Base-by-base conservation (phyloP, 202 grass and related monocot genomes). In the Elaeis oleifera region DNA sequence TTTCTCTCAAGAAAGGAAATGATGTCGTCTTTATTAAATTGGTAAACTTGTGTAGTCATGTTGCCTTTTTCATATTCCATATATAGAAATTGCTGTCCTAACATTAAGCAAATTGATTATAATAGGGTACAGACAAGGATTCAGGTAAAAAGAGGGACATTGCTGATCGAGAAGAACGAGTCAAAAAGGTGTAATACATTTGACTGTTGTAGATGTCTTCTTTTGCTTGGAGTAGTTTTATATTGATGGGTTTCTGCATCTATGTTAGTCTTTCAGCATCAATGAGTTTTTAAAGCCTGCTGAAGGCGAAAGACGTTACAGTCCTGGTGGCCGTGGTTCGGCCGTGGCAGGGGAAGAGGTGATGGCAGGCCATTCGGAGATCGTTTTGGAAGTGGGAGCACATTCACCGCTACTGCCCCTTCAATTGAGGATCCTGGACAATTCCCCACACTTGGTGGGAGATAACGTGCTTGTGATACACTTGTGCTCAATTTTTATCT, bases 1-100 rank as follows among this genome's bases (percentile, higher is more conserved):
- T 76, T 8, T 77, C 56, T 24, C 21, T 69, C 26, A 77, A 70
- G 28, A 77, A 70, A 52, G 65, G 32, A 53, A 69, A 51, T 54
- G 27, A 77, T 56, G 64, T 70, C 32, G 56, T 77, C 50, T 77
- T 77, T 21, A 69, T 77, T 6, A 67, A 70, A 60, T 56, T 77
- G 50, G 74, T 77, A 56, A 56, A 18, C n/a, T 17, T 50, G 20
- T 15, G 3, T 5, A 50, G 29, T 23, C 20, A 24, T 23, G 49
- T 16, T 14, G 39, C 9, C 16, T 20, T 21, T 63, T 48, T 5
- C 6, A 22, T 64, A 5, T 49, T 20, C 54, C 21, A 14, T 51
- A 5, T 59, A 44, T 5, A 26, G n/a, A 32, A 65, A 9, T 11
- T 14, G 14, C 39, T 24, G 27, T 15, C 15, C n/a, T 51, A 11